Evolutionary conservation across 768 basidiomycete genomes (phyloP).

Genomic region (Nidularia pulvinata): DNA sequence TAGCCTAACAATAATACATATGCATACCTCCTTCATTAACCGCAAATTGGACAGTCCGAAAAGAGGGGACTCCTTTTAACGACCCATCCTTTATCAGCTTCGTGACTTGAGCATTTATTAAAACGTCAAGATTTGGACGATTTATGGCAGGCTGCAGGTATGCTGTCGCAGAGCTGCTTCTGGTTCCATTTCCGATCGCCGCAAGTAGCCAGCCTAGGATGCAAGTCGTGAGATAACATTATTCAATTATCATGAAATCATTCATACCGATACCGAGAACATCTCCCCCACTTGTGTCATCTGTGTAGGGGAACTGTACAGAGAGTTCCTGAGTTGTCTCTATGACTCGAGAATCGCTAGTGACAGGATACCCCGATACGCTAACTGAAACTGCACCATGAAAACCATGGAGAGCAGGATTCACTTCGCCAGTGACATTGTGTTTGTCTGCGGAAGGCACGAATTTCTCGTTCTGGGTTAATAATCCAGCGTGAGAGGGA

Average conservation of each 20-base stretch:
- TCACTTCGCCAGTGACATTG: conserved; percentile 17
- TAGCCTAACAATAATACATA: too few species aligned
- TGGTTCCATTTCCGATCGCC: conserved; percentile 2
- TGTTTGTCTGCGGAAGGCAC: conserved; percentile 15
- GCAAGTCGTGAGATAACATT: neutral
- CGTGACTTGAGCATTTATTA: conserved; percentile 2
- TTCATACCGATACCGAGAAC: neutral
- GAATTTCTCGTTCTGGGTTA: conserved; percentile 17
- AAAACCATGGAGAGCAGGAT: conserved; percentile 19
- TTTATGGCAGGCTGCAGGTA: neutral
- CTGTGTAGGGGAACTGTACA: conserved; percentile 22
- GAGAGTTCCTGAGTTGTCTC: conserved; percentile 13
- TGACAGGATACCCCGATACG: conserved; percentile 10
- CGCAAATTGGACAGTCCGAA: conserved; percentile 14
- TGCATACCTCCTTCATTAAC: neutral
- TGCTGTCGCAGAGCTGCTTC: conserved; percentile 3
- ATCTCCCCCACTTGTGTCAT: conserved; percentile 26
- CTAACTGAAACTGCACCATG: conserved; percentile 16
- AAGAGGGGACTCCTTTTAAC: conserved; percentile 7
- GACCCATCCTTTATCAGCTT: conserved; percentile 17
- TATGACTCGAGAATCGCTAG: conserved; percentile 14
- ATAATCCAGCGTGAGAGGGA: neutral
- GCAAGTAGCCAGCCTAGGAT: neutral
- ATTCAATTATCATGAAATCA: neutral
- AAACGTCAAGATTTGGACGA: conserved; percentile 2